These are phyloP conservation scores for Fusarium sp. DNA, from an alignment of 2,329 filamentous ascomycete species.

Conservation along the genomic window DNA sequence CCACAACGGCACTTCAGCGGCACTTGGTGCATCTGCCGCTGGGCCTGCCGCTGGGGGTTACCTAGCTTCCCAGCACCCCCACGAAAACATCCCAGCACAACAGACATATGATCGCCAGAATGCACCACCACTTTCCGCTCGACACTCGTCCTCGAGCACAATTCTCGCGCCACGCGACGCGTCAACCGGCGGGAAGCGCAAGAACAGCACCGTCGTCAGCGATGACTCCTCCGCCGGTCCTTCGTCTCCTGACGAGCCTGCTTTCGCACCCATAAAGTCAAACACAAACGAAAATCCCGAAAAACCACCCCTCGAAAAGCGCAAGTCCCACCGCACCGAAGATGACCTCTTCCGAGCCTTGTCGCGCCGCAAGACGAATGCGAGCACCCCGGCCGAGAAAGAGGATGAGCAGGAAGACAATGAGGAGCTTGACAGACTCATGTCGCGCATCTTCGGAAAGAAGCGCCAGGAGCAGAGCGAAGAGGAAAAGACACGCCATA, in stretches of 20 bases:
- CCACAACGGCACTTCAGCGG: conserved; percentile 4
- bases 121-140: background rate
- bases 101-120: background rate
- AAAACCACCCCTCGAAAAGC: conserved; percentile 39
- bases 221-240: background rate
- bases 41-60: conserved; percentile 7
- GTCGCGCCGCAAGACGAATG: conserved; percentile 61
- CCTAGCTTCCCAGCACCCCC: conserved; percentile 1
- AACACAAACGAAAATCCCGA: conserved; percentile 23
- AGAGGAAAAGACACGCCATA: conserved; percentile 76
- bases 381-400: conserved; percentile 53
- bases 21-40: conserved; percentile 8
- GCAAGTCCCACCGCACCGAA: conserved; percentile 55
- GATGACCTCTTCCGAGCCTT: conserved; percentile 64
- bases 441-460: conserved; percentile 78
- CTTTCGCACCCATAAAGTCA: conserved; percentile 49
- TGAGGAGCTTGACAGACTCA: conserved; percentile 69
- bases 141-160: conserved; percentile 29
- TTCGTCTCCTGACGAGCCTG: conserved; percentile 13
- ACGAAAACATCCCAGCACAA: background rate
- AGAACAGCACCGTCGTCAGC: background rate
- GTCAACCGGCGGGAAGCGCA: conserved; percentile 1
- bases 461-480: conserved; percentile 74
- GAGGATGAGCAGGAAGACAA: conserved; percentile 52
- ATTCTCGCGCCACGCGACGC: conserved; percentile 6